These are phyloP conservation scores for Helotiales sp. DNA, from an alignment of 2,329 filamentous ascomycete genomes.

Conservation along the genomic window DNA sequence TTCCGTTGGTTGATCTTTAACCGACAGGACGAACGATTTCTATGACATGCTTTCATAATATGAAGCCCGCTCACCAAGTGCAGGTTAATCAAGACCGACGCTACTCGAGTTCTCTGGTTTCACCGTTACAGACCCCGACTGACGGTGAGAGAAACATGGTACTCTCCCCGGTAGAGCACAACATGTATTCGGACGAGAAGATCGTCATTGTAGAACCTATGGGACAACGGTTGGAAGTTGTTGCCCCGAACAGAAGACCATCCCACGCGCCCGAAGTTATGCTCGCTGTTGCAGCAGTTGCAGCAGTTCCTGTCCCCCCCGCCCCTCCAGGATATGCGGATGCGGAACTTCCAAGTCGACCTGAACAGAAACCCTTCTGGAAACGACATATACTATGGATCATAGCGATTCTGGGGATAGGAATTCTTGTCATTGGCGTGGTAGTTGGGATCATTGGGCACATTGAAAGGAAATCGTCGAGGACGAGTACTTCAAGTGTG, in stretches of 20 bases:
- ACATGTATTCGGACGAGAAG: constrained; percentile 29
- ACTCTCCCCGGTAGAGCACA: constrained; percentile 24
- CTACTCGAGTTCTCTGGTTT: constrained; percentile 11
- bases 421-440: constrained; percentile 22
- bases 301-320: too few relatives aligned
- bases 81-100: background rate
- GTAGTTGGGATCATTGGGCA: constrained; percentile 18
- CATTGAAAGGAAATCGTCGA: background rate
- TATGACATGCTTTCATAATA: constrained; percentile 22
- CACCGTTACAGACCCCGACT: constrained; percentile 3
- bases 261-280: constrained; percentile 9
- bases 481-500: background rate
- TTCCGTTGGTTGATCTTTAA: constrained; percentile 3
- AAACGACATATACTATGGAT: constrained; percentile 31
- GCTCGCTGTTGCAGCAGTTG: background rate
- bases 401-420: constrained; percentile 19
- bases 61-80: constrained; percentile 12
- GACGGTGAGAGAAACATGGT: constrained; percentile 30
- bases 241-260: constrained; percentile 2
- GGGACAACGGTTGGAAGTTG: constrained; percentile 7
- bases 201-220: constrained; percentile 21
- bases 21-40: constrained; percentile 13
- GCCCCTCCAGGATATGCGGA: constrained; percentile 17
- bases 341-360: constrained; percentile 24
- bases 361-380: constrained; percentile 21